Evolutionary conservation across 2,329 filamentous ascomycete species (phyloP).

Genomic region (Fusarium setosum): DNA sequence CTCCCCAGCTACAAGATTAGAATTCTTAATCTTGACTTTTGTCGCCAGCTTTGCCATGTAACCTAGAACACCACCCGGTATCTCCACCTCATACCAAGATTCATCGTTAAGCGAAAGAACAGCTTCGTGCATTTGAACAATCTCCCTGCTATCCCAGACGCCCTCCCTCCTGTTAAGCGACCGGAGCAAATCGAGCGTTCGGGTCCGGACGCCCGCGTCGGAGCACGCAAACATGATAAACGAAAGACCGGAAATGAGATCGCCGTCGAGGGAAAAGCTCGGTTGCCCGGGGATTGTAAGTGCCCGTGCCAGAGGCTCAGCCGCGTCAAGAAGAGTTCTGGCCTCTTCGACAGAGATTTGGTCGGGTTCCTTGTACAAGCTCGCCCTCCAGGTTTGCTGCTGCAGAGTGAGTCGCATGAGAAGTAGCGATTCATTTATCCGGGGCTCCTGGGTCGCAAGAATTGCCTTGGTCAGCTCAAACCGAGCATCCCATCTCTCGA

Average conservation of each 20-base stretch:
- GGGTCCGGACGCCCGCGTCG: background rate
- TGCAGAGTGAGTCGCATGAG: constrained; percentile 15
- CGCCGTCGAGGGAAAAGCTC: constrained; percentile 23
- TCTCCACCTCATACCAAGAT: background rate
- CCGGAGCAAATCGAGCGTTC: constrained; percentile 25
- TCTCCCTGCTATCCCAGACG: background rate
- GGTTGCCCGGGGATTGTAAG: constrained; percentile 5
- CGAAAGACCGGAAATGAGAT: constrained; percentile 17
- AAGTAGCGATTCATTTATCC: background rate
- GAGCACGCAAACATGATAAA: constrained; percentile 3
- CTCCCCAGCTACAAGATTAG: background rate
- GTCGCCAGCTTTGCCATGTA: background rate
- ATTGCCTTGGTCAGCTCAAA: constrained; percentile 24
- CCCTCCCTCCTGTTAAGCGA: constrained; percentile 6
- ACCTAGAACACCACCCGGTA: background rate
- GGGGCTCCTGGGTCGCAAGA: constrained; percentile 1
- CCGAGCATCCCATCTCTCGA: constrained; percentile 4
- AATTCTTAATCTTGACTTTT: background rate
- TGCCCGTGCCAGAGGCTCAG: constrained; percentile 1
- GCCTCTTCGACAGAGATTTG: background rate
- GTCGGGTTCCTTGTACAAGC: background rate
- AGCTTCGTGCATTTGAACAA: background rate
- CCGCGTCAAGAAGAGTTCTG: constrained; percentile 4
- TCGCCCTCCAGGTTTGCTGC: constrained; percentile 26
- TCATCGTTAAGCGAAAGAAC: background rate